phyloP scores from a whole-genome alignment of 306 rosid species.

The Comarum palustre region DNA sequence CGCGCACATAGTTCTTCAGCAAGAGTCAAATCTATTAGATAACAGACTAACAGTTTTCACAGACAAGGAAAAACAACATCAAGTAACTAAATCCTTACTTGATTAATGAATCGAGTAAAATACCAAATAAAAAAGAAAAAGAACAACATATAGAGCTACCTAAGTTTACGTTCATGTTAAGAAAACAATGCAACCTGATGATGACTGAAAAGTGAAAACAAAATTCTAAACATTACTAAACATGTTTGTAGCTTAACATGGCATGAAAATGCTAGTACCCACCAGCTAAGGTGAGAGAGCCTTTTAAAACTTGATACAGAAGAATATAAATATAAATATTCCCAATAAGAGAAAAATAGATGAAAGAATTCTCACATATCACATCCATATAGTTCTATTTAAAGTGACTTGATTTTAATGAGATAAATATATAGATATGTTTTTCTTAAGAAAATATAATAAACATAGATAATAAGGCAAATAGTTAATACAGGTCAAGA shows the following conservation, averaged over 20 bases:
- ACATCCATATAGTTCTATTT: not conserved
- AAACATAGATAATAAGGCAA: not conserved
- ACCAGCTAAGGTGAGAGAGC: not conserved
- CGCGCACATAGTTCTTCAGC: not conserved
- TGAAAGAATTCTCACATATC: conserved; percentile 1
- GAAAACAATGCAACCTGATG: not conserved
- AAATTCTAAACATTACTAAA: too few relatives aligned
- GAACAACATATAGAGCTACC: not conserved
- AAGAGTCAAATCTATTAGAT: not conserved
- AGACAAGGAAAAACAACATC: too few relatives aligned
- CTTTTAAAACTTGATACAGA: not conserved
- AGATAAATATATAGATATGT: not conserved
- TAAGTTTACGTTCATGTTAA: not conserved
- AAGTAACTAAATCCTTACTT: not conserved
- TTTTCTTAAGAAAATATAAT: not conserved
- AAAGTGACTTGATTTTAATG: not conserved
- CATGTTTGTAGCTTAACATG: not conserved
- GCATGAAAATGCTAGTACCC: not conserved
- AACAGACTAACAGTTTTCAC: not conserved
- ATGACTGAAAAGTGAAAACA: not conserved
- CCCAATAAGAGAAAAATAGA: not conserved
- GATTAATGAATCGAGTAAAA: not conserved
- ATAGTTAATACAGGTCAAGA: not conserved
- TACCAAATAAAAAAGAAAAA: not conserved
- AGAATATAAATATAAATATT: not conserved